Conservation (phyloP, 208 protist genomes). For the Leishmania amazonensis region DNA sequence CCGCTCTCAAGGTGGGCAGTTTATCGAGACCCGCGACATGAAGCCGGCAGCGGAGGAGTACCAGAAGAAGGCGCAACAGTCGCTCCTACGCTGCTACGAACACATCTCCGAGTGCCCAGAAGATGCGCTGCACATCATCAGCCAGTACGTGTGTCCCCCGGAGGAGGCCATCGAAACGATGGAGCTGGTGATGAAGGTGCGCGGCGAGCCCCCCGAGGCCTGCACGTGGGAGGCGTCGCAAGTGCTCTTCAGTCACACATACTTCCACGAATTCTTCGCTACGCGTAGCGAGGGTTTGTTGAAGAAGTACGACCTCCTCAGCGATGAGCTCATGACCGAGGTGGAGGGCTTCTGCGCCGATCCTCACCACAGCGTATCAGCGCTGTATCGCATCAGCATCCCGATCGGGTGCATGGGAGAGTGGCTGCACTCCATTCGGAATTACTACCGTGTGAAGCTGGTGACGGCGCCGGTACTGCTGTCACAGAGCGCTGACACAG, state of each 20-base stretch:
- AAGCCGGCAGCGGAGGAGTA: constrained; percentile 43
- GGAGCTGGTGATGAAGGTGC: constrained; percentile 61
- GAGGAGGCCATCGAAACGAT: constrained; percentile 68
- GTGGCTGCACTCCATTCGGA: constrained; percentile 63
- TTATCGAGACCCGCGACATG: constrained; percentile 48
- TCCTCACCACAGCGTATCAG: constrained; percentile 46
- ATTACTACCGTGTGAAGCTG: constrained; percentile 62
- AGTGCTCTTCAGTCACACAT: constrained; percentile 74
- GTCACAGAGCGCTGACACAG: constrained; percentile 6
- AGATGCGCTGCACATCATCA: constrained; percentile 52
- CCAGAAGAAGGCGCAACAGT: constrained; percentile 35
- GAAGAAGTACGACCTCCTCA: constrained; percentile 44
- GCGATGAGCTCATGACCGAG: constrained; percentile 40
- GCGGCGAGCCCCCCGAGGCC: constrained; percentile 38
- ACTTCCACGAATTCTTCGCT: constrained; percentile 77
- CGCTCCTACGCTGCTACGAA: constrained; percentile 55
- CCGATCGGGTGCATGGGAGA: constrained; percentile 66
- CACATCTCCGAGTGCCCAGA: constrained; percentile 46
- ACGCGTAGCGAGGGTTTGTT: constrained; percentile 62
- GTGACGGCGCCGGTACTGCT: constrained; percentile 54
- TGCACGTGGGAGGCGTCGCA: constrained; percentile 54
- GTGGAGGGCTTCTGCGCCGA: constrained; percentile 60
- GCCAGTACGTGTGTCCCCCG: constrained; percentile 68
- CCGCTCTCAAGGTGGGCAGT: constrained; percentile 33
- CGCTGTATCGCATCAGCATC: constrained; percentile 44